Evolutionary conservation across 306 rosid genomes (phyloP).

Genomic region (Cicer judaicum): DNA sequence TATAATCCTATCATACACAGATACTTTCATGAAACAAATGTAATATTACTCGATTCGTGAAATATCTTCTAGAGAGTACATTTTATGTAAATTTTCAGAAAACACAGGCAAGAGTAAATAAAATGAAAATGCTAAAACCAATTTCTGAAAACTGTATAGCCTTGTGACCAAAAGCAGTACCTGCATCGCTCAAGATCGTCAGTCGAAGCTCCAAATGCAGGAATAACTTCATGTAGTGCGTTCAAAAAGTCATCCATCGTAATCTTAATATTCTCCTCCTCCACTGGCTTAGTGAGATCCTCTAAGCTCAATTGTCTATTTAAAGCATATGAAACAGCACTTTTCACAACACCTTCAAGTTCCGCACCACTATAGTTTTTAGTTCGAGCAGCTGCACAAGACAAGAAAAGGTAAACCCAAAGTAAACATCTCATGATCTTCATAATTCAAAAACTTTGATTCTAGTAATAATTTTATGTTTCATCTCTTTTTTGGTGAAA

Average conservation of each 20-base stretch:
- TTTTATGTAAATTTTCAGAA: constrained; percentile 20
- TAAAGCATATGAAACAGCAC: constrained; percentile 97
- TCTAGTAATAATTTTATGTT: constrained; percentile 17
- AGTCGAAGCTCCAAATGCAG: constrained; percentile 98
- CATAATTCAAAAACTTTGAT: constrained; percentile 20
- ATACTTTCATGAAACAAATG: constrained; percentile 1
- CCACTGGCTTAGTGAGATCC: constrained; percentile 93
- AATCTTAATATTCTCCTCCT: constrained; percentile 94
- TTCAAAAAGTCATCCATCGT: constrained; percentile 92
- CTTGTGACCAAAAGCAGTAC: constrained; percentile 48
- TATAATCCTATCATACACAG: neutral
- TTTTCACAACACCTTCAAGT: constrained; percentile 99
- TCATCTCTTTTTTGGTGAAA: constrained; percentile 10
- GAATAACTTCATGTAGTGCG: constrained; percentile 80
- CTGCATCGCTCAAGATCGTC: constrained; percentile 98
- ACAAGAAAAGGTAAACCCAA: constrained; percentile 30
- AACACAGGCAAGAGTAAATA: constrained; percentile 35
- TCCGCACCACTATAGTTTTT: constrained; percentile 99
- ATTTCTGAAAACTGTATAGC: constrained; percentile 22
- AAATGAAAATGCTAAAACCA: constrained; percentile 30
- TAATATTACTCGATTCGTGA: constrained; percentile 1
- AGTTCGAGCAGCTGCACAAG: constrained; percentile 86
- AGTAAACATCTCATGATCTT: constrained; percentile 37
- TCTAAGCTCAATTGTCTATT: constrained; percentile 91
- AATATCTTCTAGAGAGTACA: constrained; percentile 32